phyloP scores from a whole-genome alignment of 2,329 filamentous ascomycete species.

The Cercospora janseana region DNA sequence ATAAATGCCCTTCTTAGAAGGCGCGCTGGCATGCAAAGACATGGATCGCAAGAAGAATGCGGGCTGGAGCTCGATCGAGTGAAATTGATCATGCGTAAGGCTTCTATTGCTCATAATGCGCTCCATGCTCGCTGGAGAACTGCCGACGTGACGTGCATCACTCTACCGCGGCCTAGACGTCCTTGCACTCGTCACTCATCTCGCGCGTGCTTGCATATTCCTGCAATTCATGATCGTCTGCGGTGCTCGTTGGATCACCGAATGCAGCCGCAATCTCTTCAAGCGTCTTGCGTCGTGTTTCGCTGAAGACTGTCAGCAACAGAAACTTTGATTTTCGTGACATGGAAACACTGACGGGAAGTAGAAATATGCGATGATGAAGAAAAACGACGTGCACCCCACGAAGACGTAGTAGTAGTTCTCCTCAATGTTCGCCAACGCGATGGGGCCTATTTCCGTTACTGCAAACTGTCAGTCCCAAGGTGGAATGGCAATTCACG shows the following conservation, averaged over 20 bases:
- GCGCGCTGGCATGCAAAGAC: no score
- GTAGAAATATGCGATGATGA: constrained; percentile 54
- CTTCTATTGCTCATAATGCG: no score
- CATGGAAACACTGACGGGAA: constrained; percentile 42
- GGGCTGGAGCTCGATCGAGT: no score
- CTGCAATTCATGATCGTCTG: constrained; percentile 31
- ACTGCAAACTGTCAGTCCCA: constrained; percentile 17
- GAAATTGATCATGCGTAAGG: no score
- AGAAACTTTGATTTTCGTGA: background rate
- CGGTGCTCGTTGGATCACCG: constrained; percentile 35
- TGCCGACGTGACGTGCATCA: no score
- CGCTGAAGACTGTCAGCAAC: constrained; percentile 19
- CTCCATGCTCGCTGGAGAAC: no score
- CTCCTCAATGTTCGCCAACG: constrained; percentile 57
- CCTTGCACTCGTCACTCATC: constrained; percentile 19
- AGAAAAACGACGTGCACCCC: constrained; percentile 52
- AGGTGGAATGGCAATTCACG: no score
- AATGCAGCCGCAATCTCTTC: constrained; percentile 37
- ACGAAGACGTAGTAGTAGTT: constrained; percentile 63
- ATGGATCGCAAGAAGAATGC: no score
- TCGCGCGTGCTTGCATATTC: constrained; percentile 27
- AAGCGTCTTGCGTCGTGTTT: constrained; percentile 35
- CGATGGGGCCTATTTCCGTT: constrained; percentile 49
- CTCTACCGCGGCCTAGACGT: no score
- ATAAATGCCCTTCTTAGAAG: no score